A percentile compares a stretch with the other conserved stretches of the same genome.
Conservation (phyloP, 2,329 filamentous ascomycete species). For the Colletotrichum trifolii region DNA sequence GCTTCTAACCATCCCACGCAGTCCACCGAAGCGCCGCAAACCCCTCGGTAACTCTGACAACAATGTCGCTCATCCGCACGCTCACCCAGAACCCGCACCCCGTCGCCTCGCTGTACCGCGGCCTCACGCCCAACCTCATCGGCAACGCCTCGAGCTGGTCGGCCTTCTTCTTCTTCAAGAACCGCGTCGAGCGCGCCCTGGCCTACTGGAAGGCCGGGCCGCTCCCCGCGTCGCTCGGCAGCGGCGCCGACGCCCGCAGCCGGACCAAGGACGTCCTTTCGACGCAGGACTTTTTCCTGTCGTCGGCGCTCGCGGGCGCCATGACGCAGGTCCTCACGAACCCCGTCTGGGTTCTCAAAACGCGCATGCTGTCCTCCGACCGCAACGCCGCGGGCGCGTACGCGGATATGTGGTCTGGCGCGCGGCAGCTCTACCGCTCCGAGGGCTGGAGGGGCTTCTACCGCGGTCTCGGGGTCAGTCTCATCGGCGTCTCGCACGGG, state of each 20-base stretch:
- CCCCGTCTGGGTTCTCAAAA: slow-evolving; percentile 98
- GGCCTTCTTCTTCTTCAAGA: slow-evolving; percentile 87
- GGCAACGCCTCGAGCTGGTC: slow-evolving; percentile 93
- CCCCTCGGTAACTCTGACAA: slow-evolving; percentile 55
- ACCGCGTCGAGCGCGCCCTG: slow-evolving; percentile 61
- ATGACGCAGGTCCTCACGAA: slow-evolving; percentile 88
- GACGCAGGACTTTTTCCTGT: slow-evolving; percentile 81
- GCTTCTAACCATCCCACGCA: slow-evolving; percentile 39
- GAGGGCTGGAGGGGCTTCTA: slow-evolving; percentile 89
- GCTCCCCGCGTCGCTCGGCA: slow-evolving; percentile 10
- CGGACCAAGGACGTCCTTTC: slow-evolving; percentile 55
- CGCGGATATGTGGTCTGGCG: slow-evolving; percentile 78
- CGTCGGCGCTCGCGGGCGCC: slow-evolving; percentile 77
- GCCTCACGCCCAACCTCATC: slow-evolving; percentile 87
- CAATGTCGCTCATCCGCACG: slow-evolving; percentile 63
- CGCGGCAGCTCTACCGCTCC: slow-evolving; percentile 70
- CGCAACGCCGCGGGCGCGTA: slow-evolving; percentile 82
- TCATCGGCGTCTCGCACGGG: slow-evolving; percentile 90
- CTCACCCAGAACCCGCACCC: slow-evolving; percentile 64
- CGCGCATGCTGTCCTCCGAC: slow-evolving; percentile 92
- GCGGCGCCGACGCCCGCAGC: slow-evolving; percentile 36
- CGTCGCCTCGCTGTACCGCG: slow-evolving; percentile 83
- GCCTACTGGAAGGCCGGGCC: slow-evolving; percentile 45
- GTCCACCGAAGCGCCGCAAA: slow-evolving; percentile 62
- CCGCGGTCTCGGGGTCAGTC: slow-evolving; percentile 82